phyloP scores from a whole-genome alignment of 164 flowering plant genomes.

The Berberis thunbergii region DNA sequence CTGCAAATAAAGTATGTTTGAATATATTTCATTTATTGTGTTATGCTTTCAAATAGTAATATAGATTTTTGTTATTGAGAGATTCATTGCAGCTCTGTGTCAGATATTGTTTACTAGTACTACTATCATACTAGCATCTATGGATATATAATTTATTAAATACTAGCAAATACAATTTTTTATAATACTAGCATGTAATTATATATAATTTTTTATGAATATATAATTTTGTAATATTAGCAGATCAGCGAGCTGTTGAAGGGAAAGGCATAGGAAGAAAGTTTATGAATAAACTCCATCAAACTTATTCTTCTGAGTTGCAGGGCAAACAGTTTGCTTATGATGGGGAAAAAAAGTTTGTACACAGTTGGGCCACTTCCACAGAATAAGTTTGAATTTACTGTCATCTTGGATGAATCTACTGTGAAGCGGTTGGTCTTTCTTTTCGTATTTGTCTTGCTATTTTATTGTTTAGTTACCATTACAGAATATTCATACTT shows the following conservation, averaged over 20 bases:
- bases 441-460: background rate
- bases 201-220: too few relatives aligned
- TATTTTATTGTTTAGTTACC: background rate
- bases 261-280: conserved; percentile 56
- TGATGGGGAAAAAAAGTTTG: conserved; percentile 62
- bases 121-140: too few relatives aligned
- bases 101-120: too few relatives aligned
- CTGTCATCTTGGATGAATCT: conserved; percentile 52
- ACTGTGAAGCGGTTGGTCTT: conserved; percentile 30
- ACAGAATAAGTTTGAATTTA: conserved; percentile 41
- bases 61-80: too few relatives aligned
- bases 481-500: background rate
- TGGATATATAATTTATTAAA: too few relatives aligned
- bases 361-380: conserved; percentile 67
- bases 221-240: too few relatives aligned
- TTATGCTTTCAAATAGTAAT: too few relatives aligned
- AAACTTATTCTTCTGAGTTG: conserved; percentile 53
- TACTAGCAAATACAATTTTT: too few relatives aligned
- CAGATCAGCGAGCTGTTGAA: conserved; percentile 36
- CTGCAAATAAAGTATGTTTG: too few relatives aligned
- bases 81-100: too few relatives aligned
- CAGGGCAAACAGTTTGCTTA: conserved; percentile 47
- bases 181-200: too few relatives aligned
- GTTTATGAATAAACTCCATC: conserved; percentile 42
- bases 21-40: too few relatives aligned